These are phyloP conservation scores for Polyrhizophydium stewartii DNA, from an alignment of 371 early-diverging fungal species.

Conservation along the genomic window DNA sequence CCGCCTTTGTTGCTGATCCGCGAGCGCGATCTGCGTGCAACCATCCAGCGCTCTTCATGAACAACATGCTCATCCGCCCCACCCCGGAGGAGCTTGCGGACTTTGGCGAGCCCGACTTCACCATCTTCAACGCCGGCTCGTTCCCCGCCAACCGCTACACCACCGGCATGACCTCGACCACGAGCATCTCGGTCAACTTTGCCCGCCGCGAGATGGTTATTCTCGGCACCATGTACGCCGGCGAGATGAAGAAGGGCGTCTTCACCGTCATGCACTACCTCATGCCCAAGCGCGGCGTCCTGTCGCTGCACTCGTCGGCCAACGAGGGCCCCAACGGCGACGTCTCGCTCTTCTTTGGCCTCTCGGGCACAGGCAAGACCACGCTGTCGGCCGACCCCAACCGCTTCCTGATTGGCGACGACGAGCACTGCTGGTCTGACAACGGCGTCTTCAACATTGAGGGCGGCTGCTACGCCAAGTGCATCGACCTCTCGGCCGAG, in stretches of 20 bases:
- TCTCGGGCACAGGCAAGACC: constrained; percentile 97
- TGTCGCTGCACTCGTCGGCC: constrained; percentile 94
- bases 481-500: constrained; percentile 88
- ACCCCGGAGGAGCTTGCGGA: constrained; percentile 80
- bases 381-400: constrained; percentile 94
- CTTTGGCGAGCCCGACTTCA: constrained; percentile 94
- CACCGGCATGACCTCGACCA: constrained; percentile 93
- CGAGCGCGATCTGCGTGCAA: not conserved
- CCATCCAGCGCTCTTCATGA: constrained; percentile 77
- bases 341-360: constrained; percentile 96
- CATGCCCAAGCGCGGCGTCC: constrained; percentile 94
- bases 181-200: constrained; percentile 89
- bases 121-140: constrained; percentile 92
- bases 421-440: constrained; percentile 98
- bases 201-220: constrained; percentile 81
- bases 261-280: constrained; percentile 98
- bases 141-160: constrained; percentile 96
- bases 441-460: constrained; percentile 95
- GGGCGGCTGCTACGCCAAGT: constrained; percentile 98
- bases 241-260: constrained; percentile 98
- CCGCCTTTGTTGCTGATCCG: not conserved
- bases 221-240: constrained; percentile 95
- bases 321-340: constrained; percentile 91
- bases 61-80: constrained; percentile 96
- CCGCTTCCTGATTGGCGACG: constrained; percentile 94